Conservation (phyloP, 1,284 basidiomycete species). For the Fomitopsis palustris region DNA sequence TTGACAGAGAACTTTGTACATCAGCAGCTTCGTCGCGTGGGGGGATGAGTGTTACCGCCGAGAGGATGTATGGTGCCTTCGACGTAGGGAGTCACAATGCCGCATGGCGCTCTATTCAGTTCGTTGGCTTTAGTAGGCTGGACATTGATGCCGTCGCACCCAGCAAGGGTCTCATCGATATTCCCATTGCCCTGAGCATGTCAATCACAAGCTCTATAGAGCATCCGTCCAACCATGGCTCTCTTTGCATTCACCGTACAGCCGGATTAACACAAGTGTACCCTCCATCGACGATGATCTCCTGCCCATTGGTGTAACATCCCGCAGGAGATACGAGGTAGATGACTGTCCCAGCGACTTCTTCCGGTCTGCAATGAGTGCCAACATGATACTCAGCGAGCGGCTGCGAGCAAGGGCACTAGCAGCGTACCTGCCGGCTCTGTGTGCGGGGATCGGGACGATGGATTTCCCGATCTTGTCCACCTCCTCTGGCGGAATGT, state of each 20-base stretch:
- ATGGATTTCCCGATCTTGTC: constrained; percentile 48
- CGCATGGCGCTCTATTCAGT: too few species aligned
- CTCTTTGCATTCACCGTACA: not conserved
- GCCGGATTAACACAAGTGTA: constrained; percentile 66
- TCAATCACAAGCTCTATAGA: too few species aligned
- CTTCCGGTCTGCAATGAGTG: constrained; percentile 41
- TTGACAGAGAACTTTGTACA: too few species aligned
- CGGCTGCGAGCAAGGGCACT: not conserved
- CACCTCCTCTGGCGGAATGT: constrained; percentile 38
- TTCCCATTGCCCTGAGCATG: too few species aligned
- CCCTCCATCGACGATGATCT: constrained; percentile 71
- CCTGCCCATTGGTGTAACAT: constrained; percentile 70
- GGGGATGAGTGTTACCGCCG: too few species aligned
- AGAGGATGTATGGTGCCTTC: too few species aligned
- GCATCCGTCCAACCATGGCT: not conserved
- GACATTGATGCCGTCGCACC: too few species aligned
- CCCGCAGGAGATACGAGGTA: constrained; percentile 73
- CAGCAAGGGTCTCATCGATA: too few species aligned
- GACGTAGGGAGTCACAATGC: too few species aligned
- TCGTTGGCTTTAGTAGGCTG: too few species aligned
- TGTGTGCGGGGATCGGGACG: constrained; percentile 52
- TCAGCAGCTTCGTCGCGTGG: too few species aligned
- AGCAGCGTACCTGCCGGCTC: constrained; percentile 23
- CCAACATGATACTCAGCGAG: too few species aligned
- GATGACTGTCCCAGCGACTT: constrained; percentile 71